phyloP scores from a whole-genome alignment of 2,329 filamentous ascomycete species.

The Plectosphaerella plurivora region DNA sequence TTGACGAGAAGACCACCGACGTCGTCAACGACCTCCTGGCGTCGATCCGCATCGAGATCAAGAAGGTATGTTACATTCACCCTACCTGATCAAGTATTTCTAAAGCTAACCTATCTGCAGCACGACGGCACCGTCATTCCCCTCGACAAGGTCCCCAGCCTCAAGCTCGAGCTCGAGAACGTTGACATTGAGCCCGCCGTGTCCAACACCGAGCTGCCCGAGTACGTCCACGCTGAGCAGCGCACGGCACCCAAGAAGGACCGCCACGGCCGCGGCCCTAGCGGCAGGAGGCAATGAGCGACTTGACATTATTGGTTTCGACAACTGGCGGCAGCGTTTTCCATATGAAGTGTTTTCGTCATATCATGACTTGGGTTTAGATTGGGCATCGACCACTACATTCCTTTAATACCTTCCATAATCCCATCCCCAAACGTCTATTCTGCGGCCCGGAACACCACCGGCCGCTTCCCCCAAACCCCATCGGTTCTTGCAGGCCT shows the following conservation, averaged over 20 bases:
- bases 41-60: conserved; percentile 17
- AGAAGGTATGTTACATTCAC: conserved; percentile 20
- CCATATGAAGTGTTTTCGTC: no score
- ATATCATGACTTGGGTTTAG: no score
- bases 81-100: background rate
- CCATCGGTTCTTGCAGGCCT: no score
- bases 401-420: no score
- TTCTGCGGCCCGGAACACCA: no score
- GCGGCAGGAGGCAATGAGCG: no score
- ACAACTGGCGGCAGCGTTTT: no score
- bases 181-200: conserved; percentile 9
- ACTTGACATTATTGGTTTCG: no score
- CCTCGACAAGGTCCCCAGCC: background rate
- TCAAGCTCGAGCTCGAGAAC: conserved; percentile 27
- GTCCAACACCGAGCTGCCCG: background rate
- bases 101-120: conserved; percentile 12
- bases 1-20: background rate
- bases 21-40: background rate
- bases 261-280: background rate
- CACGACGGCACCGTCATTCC: conserved; percentile 21
- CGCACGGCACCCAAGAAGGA: background rate
- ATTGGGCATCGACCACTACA: no score
- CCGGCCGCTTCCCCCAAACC: no score
- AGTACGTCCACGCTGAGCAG: background rate
- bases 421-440: no score